Evolutionary conservation across 805 yeast genomes (phyloP).

Genomic region (Kluyveromyces wickerhamii): DNA sequence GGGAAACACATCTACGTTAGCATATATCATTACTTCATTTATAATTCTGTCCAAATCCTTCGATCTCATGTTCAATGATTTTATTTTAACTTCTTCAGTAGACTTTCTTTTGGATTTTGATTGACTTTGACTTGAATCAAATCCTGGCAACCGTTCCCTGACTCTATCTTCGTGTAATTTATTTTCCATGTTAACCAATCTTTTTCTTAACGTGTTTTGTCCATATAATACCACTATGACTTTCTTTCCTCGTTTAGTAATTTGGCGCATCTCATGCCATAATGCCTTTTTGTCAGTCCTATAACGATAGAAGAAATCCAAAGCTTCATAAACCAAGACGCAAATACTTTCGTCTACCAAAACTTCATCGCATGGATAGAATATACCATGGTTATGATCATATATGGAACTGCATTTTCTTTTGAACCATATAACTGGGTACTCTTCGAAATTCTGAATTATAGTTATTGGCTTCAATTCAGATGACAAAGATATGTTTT

Average conservation of each 20-base stretch:
- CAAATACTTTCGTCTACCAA: conserved; percentile 37
- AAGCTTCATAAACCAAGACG: conserved; percentile 41
- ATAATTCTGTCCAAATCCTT: conserved; percentile 7
- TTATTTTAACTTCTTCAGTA: conserved; percentile 8
- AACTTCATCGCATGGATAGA: conserved; percentile 42
- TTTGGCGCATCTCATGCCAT: conserved; percentile 18
- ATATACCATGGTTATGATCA: conserved; percentile 40
- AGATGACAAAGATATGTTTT: conserved; percentile 14
- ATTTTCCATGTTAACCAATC: conserved; percentile 39
- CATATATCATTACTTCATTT: conserved; percentile 7
- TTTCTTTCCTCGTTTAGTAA: conserved; percentile 21
- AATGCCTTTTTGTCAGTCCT: conserved; percentile 20
- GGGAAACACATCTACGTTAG: conserved; percentile 10
- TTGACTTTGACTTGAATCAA: conserved; percentile 7
- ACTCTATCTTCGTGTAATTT: conserved; percentile 36
- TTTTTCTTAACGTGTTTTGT: conserved; percentile 38
- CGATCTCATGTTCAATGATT: conserved; percentile 7
- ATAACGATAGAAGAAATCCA: conserved; percentile 34
- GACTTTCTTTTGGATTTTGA: conserved; percentile 6
- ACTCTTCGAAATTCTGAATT: conserved; percentile 16
- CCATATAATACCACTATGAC: conserved; percentile 43
- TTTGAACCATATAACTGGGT: conserved; percentile 46
- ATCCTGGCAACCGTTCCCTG: conserved; percentile 21
- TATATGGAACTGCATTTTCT: conserved; percentile 43
- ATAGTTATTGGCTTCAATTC: conserved; percentile 22